Conservation (phyloP, 2,329 filamentous ascomycete genomes). For the Apiospora rasikravindrae region DNA sequence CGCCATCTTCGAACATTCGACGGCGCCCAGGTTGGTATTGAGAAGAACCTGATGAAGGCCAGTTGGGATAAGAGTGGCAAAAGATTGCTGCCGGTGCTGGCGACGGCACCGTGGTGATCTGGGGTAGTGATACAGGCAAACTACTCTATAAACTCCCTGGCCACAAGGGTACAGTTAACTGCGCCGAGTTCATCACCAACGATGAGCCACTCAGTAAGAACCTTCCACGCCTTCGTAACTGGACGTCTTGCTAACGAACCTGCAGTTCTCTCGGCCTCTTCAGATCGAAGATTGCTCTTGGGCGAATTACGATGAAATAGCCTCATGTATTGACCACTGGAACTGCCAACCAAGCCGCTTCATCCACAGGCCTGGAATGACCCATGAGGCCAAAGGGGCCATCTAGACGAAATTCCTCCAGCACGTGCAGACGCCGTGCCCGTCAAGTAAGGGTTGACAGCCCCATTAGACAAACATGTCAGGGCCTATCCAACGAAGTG, state of each 20-base stretch:
- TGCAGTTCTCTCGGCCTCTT: slow-evolving; percentile 84
- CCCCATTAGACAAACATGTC: neutral
- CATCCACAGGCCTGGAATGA: neutral
- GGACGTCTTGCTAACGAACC: neutral
- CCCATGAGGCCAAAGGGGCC: neutral
- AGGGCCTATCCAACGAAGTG: neutral
- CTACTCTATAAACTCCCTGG: slow-evolving; percentile 93
- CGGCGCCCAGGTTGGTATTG: slow-evolving; percentile 83
- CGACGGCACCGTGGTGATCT: slow-evolving; percentile 88
- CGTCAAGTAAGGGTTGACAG: neutral
- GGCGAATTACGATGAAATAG: slow-evolving; percentile 74
- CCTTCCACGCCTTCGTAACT: slow-evolving; percentile 35
- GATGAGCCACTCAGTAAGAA: slow-evolving; percentile 84
- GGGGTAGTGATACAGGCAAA: slow-evolving; percentile 88
- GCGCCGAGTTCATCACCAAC: slow-evolving; percentile 85
- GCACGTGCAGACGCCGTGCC: neutral
- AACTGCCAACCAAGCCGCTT: neutral
- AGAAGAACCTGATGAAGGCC: slow-evolving; percentile 89
- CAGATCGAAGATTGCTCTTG: slow-evolving; percentile 83
- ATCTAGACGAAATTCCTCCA: neutral
- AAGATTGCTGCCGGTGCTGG: slow-evolving; percentile 88
- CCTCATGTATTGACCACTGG: neutral
- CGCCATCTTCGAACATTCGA: slow-evolving; percentile 87
- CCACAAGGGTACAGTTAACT: slow-evolving; percentile 94
- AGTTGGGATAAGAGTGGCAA: slow-evolving; percentile 90